A percentile compares a stretch with the other conserved stretches of the same genome.
Conservation (phyloP, 164 flowering plant species). For the Malania oleifera region DNA sequence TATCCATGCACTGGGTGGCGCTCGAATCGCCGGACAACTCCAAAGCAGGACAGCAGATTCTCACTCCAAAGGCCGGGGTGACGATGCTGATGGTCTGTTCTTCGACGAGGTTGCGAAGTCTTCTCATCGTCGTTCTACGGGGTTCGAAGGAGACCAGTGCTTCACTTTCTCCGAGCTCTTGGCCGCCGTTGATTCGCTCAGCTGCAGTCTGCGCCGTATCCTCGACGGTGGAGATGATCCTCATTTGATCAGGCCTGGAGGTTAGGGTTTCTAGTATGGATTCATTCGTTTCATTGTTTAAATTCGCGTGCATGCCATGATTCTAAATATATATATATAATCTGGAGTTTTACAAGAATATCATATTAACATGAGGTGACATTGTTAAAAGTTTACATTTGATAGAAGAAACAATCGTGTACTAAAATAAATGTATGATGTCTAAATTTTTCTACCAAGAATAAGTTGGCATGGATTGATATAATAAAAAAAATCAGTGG, state of each 20-base stretch:
- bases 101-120: conserved; percentile 8
- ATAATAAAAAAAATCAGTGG: no score
- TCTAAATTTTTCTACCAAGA: no score
- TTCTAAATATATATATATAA: no score
- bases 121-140: conserved; percentile 20
- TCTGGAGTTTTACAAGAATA: no score
- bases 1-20: conserved; percentile 56
- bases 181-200: conserved; percentile 47
- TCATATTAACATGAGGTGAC: no score
- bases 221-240: conserved; percentile 56
- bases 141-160: conserved; percentile 49
- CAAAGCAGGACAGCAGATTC: neutral
- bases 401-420: no score
- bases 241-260: conserved; percentile 33
- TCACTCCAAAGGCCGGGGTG: neutral
- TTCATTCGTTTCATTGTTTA: no score
- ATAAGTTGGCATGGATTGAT: no score
- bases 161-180: conserved; percentile 62
- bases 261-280: conserved; percentile 17
- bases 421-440: no score
- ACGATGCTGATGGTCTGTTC: conserved; percentile 1
- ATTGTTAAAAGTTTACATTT: no score
- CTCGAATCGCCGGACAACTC: conserved; percentile 21
- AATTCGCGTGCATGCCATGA: no score
- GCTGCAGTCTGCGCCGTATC: conserved; percentile 47